A percentile compares a stretch with the other conserved stretches of the same genome.
Evolutionary conservation across 768 basidiomycete genomes (phyloP).

Genomic region (Clitopilus hobsonii): DNA sequence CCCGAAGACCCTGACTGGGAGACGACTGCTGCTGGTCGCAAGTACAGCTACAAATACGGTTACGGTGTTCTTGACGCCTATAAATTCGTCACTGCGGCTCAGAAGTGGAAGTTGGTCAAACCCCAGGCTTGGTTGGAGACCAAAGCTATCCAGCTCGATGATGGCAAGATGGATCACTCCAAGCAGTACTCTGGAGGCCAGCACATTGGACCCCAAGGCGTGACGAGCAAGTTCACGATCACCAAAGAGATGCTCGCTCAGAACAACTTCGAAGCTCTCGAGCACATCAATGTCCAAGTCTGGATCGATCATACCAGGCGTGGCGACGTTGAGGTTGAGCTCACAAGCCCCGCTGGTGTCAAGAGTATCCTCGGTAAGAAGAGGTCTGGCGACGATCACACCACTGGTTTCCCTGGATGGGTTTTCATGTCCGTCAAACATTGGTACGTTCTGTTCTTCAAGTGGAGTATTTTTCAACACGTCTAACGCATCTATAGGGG

Average conservation of each 20-base stretch:
- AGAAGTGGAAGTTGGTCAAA: conserved; percentile 82
- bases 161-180: conserved; percentile 49
- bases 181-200: conserved; percentile 59
- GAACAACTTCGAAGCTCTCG: conserved; percentile 82
- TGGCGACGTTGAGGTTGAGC: conserved; percentile 91
- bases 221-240: conserved; percentile 63
- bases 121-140: conserved; percentile 89
- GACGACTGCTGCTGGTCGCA: conserved; percentile 59
- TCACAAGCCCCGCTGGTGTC: conserved; percentile 81
- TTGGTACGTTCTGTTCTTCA: conserved; percentile 54
- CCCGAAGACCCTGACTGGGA: conserved; percentile 94
- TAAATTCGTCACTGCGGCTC: conserved; percentile 74
- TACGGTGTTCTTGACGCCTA: conserved; percentile 87
- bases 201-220: conserved; percentile 58
- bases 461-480: neutral
- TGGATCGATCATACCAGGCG: conserved; percentile 85
- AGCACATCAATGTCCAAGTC: conserved; percentile 89
- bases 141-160: conserved; percentile 60
- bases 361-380: conserved; percentile 76
- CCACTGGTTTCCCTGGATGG: conserved; percentile 84
- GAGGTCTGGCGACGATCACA: conserved; percentile 59
- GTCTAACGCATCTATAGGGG: conserved; percentile 55
- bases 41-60: conserved; percentile 87
- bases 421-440: conserved; percentile 97
- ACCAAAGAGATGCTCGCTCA: conserved; percentile 59